Base-by-base conservation (phyloP, 371 early-diverging fungal species). In the Rhizopus stolonifer region DNA sequence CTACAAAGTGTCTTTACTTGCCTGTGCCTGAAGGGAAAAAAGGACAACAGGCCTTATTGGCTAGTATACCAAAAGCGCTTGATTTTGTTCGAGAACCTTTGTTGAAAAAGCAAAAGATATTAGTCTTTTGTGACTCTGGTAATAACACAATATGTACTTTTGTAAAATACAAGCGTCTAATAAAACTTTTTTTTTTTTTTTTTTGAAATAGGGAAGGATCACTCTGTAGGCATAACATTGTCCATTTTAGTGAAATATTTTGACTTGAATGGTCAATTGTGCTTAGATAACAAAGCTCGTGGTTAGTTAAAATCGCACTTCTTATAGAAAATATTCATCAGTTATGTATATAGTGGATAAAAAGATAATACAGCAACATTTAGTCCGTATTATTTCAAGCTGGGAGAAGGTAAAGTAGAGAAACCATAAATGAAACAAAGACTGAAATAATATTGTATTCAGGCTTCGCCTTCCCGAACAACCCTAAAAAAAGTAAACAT, bases 141-240 rank as follows among this genome's bases (percentile, higher is more conserved):
- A 64, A 56, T 6, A 1, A 13, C 9, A 67, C 58, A 52, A 75
- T 29, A 10, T 29, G 31, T 29, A 29, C 4, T 10, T 4, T 4
- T 29, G 4, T 4, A 29, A 29, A 29, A 10, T 29, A 4, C 10
- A 29, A 29, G 10, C 31, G 10, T n/a, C n/a, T n/a, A n/a, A n/a
- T 29, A 7, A 29, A 10, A 29, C 31, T 29, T 10, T n/a, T n/a
- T n/a, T n/a, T n/a, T n/a, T n/a, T n/a, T n/a, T n/a, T n/a, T n/a
- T n/a, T n/a, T n/a, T n/a, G n/a, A n/a, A n/a, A n/a, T 38, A 71
- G 71, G 83, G 9, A 80, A 73, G 49, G 92, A 91, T 61, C 61
- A 89, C 22, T 87, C 91, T 2, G 91, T 91, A 0, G 88, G 91
- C 13, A 84, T 93, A 49, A 70, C 85, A n/a, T 58, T 92, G 46